Base-by-base conservation (phyloP, 345 rosid genomes). In the Eucalyptus rudis region DNA sequence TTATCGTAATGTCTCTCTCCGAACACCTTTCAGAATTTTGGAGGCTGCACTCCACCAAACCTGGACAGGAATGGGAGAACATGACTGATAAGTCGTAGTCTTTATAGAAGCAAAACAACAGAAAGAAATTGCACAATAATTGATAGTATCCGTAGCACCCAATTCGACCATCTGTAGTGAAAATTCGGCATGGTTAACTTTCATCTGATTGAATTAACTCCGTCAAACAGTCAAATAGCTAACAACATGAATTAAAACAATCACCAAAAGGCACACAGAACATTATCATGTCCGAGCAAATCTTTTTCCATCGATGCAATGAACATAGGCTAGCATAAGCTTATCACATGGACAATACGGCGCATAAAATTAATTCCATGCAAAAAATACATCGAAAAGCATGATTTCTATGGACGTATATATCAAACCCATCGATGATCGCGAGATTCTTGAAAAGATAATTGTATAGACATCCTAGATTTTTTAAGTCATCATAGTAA, bases 281-380 rank as follows among this genome's bases (percentile, higher is more conserved):
- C 6, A 31, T 15, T 31, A 66, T 66, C 2, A 31, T 64, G 56
- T 51, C 56, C 8, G 9, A 51, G 56, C 22, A 51, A 51, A 51
- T 51, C 56, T 51, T 17, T 51, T 51, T 51, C 8, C 56, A 17
- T 51, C 8, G 2, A 51, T 17, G 56, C 56, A 0, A 51, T 66
- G 40, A 66, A 68, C 36, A 17, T 68, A 33, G 31, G 31, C 7
- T 13, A 29, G 13, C 44, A 68, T 33, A 33, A 68, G 20, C 22
- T 8, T 16, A 31, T n/a, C 27, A 29, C 68, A 62, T 0, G 17
- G 31, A 62, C n/a, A 13, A 62, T 4, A 29, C 5, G 0, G 2
- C 14, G 33, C 68, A 7, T 29, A 51, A 62, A 62, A 62, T 1
- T 62, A 29, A 27, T 13, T 62, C 17, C 16, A 62, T 6, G 31